These are phyloP conservation scores for Solanum pimpinellifolium DNA, from an alignment of 257 asterid genomes.

Conservation along the genomic window DNA sequence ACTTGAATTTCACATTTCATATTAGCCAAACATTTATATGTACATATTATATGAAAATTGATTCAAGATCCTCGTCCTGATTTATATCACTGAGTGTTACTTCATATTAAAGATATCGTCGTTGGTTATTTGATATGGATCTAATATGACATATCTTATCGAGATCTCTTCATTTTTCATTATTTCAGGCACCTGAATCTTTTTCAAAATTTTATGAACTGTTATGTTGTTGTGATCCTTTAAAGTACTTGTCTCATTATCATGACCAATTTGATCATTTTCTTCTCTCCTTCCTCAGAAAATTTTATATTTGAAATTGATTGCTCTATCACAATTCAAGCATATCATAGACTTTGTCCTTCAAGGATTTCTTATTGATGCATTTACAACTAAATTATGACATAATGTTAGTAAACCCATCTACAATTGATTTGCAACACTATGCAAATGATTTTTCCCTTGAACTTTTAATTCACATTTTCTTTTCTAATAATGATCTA, in stretches of 20 bases:
- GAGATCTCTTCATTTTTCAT: neutral
- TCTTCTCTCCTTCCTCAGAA: neutral
- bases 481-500: neutral
- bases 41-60: neutral
- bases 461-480: too few species aligned
- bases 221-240: neutral
- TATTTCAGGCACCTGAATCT: neutral
- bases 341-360: neutral
- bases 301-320: too few species aligned
- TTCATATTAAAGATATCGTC: neutral
- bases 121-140: neutral
- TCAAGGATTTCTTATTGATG: neutral
- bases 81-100: neutral
- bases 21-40: neutral
- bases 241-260: neutral
- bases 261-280: neutral
- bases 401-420: neutral
- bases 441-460: neutral
- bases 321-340: neutral
- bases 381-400: neutral
- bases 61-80: neutral
- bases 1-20: neutral
- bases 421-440: neutral
- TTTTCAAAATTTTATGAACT: too few species aligned
- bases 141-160: neutral